These are phyloP conservation scores for Chlorophyllum brunneum DNA, from an alignment of 768 basidiomycete genomes.

Conservation along the genomic window DNA sequence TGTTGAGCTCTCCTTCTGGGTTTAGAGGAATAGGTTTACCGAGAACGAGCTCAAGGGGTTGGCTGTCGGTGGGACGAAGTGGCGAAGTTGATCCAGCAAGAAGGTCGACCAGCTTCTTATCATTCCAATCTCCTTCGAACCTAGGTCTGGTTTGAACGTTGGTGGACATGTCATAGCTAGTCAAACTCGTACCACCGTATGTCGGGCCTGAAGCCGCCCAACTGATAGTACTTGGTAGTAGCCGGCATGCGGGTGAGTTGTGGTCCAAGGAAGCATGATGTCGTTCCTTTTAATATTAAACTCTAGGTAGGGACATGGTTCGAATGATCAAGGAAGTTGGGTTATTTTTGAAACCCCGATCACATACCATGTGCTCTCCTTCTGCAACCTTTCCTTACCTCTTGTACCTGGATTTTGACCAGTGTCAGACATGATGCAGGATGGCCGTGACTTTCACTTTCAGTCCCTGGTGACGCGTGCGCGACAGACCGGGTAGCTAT, in stretches of 20 bases:
- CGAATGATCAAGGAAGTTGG: too few relatives aligned
- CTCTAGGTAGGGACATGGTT: neutral
- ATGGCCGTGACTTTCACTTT: too few relatives aligned
- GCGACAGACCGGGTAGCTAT: too few relatives aligned
- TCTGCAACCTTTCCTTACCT: neutral
- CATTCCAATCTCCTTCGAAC: conserved; percentile 25
- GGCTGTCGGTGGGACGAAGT: conserved; percentile 21
- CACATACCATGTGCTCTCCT: too few relatives aligned
- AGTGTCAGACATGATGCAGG: too few relatives aligned
- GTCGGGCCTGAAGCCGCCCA: conserved; percentile 23
- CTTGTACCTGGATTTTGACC: too few relatives aligned
- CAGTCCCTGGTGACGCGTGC: too few relatives aligned
- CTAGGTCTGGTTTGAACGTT: conserved; percentile 1
- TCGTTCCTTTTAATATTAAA: too few relatives aligned
- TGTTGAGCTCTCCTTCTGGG: neutral
- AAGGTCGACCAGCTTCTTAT: conserved; percentile 28
- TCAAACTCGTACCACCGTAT: conserved; percentile 19
- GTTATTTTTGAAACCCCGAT: too few relatives aligned
- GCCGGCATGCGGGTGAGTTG: neutral
- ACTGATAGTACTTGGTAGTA: conserved; percentile 21
- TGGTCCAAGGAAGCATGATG: neutral
- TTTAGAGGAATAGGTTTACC: conserved; percentile 25
- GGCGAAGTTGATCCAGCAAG: conserved; percentile 26
- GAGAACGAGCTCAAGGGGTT: conserved; percentile 37
- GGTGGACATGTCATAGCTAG: neutral